Conservation (phyloP, 163 green algal genomes). For the Scenedesmus sp. region DNA sequence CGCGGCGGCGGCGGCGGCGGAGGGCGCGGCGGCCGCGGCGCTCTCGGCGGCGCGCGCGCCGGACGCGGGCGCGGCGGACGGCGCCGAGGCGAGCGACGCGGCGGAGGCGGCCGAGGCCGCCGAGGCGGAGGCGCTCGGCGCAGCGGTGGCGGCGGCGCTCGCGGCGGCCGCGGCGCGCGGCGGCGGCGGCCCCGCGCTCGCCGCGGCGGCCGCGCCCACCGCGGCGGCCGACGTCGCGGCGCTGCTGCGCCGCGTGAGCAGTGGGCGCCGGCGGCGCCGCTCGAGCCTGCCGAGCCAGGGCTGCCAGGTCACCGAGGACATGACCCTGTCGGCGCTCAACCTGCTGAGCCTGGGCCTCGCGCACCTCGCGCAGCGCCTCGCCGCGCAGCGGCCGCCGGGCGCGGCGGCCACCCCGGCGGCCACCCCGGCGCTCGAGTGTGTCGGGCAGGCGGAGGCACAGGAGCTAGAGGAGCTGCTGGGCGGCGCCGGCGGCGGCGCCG, state of each 20-base stretch:
- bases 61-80: too few species aligned
- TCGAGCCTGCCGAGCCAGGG: neutral
- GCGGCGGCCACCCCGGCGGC: too few species aligned
- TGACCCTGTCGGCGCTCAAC: constrained; percentile 31
- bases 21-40: neutral
- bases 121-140: too few species aligned
- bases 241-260: constrained; percentile 9
- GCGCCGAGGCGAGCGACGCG: too few species aligned
- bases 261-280: neutral
- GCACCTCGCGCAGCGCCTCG: neutral
- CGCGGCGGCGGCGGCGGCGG: neutral
- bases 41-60: too few species aligned
- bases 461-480: neutral
- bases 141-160: too few species aligned
- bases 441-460: neutral
- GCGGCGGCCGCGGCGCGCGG: neutral
- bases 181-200: neutral
- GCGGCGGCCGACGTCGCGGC: constrained; percentile 6
- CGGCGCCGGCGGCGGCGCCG: neutral
- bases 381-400: neutral
- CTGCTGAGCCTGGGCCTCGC: constrained; percentile 39
- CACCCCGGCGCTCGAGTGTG: too few species aligned
- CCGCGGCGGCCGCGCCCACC: neutral
- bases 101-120: too few species aligned
- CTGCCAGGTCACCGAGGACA: constrained; percentile 26